A percentile compares a stretch with the other conserved stretches of the same genome.
phyloP scores from a whole-genome alignment of 164 flowering plant genomes.

The Cinnamomum micranthum region DNA sequence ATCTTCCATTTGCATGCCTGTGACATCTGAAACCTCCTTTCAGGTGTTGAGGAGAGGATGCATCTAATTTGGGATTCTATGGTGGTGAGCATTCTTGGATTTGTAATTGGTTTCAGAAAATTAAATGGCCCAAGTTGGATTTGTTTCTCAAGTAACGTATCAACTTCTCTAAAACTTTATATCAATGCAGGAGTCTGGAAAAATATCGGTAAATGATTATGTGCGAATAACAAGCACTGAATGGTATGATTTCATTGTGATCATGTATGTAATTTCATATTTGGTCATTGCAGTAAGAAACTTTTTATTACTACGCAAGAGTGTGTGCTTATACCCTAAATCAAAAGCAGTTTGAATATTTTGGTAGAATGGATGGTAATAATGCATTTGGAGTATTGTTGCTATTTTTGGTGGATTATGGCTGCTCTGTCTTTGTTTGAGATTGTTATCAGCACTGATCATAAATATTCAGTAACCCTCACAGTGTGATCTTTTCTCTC shows the following conservation, averaged over 20 bases:
- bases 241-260: slow-evolving; percentile 44
- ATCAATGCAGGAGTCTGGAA: slow-evolving; percentile 72
- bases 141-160: not conserved
- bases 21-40: slow-evolving; percentile 16
- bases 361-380: not conserved
- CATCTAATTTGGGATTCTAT: slow-evolving; percentile 86
- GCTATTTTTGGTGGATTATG: not conserved
- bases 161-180: not conserved
- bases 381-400: not conserved
- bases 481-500: too few relatives aligned
- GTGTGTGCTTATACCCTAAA: not conserved
- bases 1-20: not conserved
- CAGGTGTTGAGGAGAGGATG: slow-evolving; percentile 98
- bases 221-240: slow-evolving; percentile 89
- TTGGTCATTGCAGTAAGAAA: not conserved
- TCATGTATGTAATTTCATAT: not conserved
- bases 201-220: slow-evolving; percentile 75
- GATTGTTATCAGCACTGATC: not conserved
- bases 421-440: not conserved
- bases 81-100: slow-evolving; percentile 65
- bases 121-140: slow-evolving; percentile 1
- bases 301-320: not conserved
- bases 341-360: not conserved
- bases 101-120: slow-evolving; percentile 1
- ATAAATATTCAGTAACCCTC: too few relatives aligned